Evolutionary conservation across 192 early-diverging fungal genomes (phyloP).

Genomic region (Podila verticillata): DNA sequence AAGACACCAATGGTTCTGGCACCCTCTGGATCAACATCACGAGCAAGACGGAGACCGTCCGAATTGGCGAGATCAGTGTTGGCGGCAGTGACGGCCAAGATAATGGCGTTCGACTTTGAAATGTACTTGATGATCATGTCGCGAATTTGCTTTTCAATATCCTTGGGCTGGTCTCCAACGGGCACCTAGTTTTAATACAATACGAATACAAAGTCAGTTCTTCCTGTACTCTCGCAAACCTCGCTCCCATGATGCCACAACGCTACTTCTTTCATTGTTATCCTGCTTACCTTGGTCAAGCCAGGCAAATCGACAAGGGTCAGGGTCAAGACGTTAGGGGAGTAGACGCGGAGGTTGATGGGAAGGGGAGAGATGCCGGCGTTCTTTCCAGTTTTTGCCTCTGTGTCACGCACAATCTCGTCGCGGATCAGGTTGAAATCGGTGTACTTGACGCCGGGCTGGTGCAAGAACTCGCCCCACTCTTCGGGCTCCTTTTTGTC

Average conservation of each 20-base stretch:
- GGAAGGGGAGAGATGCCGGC: slow-evolving; percentile 89
- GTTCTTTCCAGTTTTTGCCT: slow-evolving; percentile 85
- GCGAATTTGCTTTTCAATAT: slow-evolving; percentile 98
- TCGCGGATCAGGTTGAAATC: slow-evolving; percentile 98
- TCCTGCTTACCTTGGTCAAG: slow-evolving; percentile 81
- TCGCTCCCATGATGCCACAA: neutral
- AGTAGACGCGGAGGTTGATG: slow-evolving; percentile 97
- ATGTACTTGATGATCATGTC: slow-evolving; percentile 99
- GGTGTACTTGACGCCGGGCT: slow-evolving; percentile 95
- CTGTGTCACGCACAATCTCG: slow-evolving; percentile 95
- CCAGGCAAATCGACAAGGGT: slow-evolving; percentile 99
- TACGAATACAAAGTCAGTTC: neutral
- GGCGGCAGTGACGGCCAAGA: slow-evolving; percentile 96
- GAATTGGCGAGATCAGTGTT: slow-evolving; percentile 99
- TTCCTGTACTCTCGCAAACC: neutral
- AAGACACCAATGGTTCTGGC: slow-evolving; percentile 98
- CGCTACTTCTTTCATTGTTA: neutral
- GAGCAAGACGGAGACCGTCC: slow-evolving; percentile 96
- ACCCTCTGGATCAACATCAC: slow-evolving; percentile 98
- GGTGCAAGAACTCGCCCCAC: slow-evolving; percentile 99
- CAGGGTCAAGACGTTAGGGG: slow-evolving; percentile 97
- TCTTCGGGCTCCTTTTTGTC: slow-evolving; percentile 69
- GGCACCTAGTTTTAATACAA: slow-evolving; percentile 69
- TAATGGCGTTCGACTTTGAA: slow-evolving; percentile 97
- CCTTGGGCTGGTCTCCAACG: slow-evolving; percentile 98